Conservation (phyloP, 805 yeast species). For the Lipomyces anomalus region DNA sequence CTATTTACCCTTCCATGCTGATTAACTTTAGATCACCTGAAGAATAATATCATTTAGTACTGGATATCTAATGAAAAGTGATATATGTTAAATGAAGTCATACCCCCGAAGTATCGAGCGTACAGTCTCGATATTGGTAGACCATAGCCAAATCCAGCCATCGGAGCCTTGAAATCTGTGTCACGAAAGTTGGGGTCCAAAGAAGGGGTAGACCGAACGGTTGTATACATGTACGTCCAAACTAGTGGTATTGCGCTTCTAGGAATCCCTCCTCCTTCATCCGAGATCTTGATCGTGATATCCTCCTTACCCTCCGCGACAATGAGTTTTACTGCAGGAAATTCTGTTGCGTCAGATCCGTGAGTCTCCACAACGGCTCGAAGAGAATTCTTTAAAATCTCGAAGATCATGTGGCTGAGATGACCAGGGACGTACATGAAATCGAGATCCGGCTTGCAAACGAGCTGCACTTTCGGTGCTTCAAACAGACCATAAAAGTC, state of each 20-base stretch:
- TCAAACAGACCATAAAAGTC: conserved; percentile 83
- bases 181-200: conserved; percentile 54
- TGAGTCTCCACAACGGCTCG: conserved; percentile 85
- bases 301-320: conserved; percentile 88
- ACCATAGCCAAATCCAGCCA: conserved; percentile 94
- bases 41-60: too few relatives aligned
- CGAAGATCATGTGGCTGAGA: conserved; percentile 84
- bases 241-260: conserved; percentile 75
- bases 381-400: conserved; percentile 76
- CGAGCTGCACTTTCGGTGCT: conserved; percentile 75
- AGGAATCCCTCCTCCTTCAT: conserved; percentile 93
- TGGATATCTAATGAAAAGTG: neutral
- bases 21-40: conserved; percentile 74
- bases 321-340: conserved; percentile 80
- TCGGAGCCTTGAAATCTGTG: conserved; percentile 74
- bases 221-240: conserved; percentile 88
- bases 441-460: conserved; percentile 67
- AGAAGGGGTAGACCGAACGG: conserved; percentile 67
- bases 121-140: conserved; percentile 79
- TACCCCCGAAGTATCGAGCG: conserved; percentile 83
- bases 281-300: conserved; percentile 82
- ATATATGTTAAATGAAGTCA: neutral
- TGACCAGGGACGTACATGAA: conserved; percentile 94
- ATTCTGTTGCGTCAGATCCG: conserved; percentile 58
- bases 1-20: conserved; percentile 86